A percentile compares a stretch with the other conserved stretches of the same genome.
phyloP scores from a whole-genome alignment of 768 basidiomycete species.

The Cubamyces sp. region DNA sequence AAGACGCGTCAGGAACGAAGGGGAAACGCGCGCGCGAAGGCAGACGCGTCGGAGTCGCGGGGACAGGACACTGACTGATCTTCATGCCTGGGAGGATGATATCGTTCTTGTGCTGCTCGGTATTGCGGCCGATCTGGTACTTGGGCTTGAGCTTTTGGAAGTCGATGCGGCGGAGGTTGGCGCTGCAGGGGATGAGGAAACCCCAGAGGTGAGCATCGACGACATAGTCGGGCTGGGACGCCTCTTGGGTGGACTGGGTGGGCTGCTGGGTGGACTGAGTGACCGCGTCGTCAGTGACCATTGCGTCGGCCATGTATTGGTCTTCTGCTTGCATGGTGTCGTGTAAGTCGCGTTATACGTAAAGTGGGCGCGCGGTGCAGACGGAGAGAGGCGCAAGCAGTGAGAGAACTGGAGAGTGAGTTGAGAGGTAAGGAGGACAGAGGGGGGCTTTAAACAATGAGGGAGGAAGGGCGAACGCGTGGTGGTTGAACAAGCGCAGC shows the following conservation, averaged over 20 bases:
- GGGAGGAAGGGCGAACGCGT: not conserved
- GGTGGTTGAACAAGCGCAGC: not conserved
- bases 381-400: not conserved
- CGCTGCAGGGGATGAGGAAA: slow-evolving; percentile 66
- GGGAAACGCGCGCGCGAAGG: slow-evolving; percentile 5
- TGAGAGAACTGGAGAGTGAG: not conserved
- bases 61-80: slow-evolving; percentile 58
- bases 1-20: slow-evolving; percentile 34
- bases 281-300: slow-evolving; percentile 24
- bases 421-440: not conserved
- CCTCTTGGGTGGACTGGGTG: slow-evolving; percentile 45
- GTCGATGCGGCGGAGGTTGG: slow-evolving; percentile 57
- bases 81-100: slow-evolving; percentile 69
- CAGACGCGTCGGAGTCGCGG: slow-evolving; percentile 16
- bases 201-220: slow-evolving; percentile 60
- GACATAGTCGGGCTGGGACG: slow-evolving; percentile 40
- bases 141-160: slow-evolving; percentile 56
- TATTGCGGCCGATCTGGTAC: slow-evolving; percentile 60
- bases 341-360: not conserved
- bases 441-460: slow-evolving; percentile 10
- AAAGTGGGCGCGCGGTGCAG: not conserved
- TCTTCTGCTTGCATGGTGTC: slow-evolving; percentile 21
- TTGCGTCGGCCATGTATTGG: slow-evolving; percentile 23
- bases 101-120: slow-evolving; percentile 39
- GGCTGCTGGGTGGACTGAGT: slow-evolving; percentile 28